Base-by-base conservation (phyloP, 148 eudicot species). In the Agrostemma githago region DNA sequence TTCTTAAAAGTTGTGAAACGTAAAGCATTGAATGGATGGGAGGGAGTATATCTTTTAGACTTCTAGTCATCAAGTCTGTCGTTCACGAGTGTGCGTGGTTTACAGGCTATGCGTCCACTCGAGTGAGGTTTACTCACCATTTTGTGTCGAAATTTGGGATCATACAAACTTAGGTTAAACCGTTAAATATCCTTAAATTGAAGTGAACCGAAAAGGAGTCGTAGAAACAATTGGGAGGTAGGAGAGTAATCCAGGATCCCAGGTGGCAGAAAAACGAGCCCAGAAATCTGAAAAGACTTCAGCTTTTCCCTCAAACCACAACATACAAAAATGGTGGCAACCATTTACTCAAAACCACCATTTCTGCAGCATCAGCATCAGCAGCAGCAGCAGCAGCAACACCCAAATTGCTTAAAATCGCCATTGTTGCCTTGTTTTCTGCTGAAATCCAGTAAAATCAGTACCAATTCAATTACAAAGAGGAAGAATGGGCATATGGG, bases 261-360 rank as follows among this genome's bases (percentile, higher is more conserved):
- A 51, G 15, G 56, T 51, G 56, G 56, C 56, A 51, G 0, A 51
- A 51, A 51, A 12, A 51, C 3, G 12, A 48, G 54, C 54, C 54
- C 3, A 48, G 54, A 48, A 48, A 48, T 48, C 54, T 12, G 11
- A 48, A 48, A 43, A 43, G 46, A 51, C 56, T 51, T 51, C 16
- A 14, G 4, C 56, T 51, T 26, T 26, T 26, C 56, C 16, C 15
- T 51, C 16, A 51, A 12, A 12, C 15, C 56, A 51, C 16, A 51
- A 51, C 4, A 10, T n/a, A 12, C 4, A 12, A 11, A 51, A 60
- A 86, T 85, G 89, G 86, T 74, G 65, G 83, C 84, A 74, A 80
- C 85, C 7, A 73, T 79, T 44, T 76, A 68, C 74, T 72, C 86
- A 53, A 82, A 85, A 80, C 67, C 88, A 8, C 57, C 71, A 34